Conservation (phyloP, 768 basidiomycete species). For the Kwoniella bestiolae region DNA sequence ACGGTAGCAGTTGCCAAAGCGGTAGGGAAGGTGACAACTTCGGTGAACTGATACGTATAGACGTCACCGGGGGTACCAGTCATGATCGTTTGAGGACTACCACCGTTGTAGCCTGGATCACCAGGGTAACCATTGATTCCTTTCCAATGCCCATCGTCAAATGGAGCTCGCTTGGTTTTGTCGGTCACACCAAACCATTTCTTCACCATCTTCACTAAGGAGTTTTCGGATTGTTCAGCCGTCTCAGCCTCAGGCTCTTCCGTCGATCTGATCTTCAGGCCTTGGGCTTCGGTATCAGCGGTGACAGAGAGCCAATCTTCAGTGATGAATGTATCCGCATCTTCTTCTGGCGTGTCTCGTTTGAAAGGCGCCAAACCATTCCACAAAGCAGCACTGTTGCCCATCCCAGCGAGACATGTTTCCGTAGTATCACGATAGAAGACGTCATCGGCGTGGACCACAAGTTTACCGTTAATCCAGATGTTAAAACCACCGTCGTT, state of each 20-base stretch:
- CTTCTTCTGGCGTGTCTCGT: neutral
- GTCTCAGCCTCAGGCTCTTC: neutral
- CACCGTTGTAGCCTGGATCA: slow-evolving; percentile 23
- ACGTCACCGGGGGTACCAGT: slow-evolving; percentile 12
- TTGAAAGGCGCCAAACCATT: slow-evolving; percentile 7
- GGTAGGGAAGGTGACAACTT: slow-evolving; percentile 17
- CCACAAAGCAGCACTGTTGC: slow-evolving; percentile 2
- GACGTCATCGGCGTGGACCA: slow-evolving; percentile 16
- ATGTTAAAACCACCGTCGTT: slow-evolving; percentile 70
- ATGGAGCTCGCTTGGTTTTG: slow-evolving; percentile 2
- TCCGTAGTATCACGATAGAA: slow-evolving; percentile 8
- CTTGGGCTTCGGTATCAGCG: neutral
- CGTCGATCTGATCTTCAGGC: neutral
- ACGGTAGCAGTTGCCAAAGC: slow-evolving; percentile 8
- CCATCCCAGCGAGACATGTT: slow-evolving; percentile 14
- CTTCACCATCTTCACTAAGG: neutral
- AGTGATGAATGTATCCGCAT: neutral
- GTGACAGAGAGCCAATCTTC: slow-evolving; percentile 21
- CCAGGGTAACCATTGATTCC: slow-evolving; percentile 26
- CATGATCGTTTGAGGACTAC: neutral
- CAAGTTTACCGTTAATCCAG: slow-evolving; percentile 63
- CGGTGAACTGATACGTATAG: slow-evolving; percentile 18
- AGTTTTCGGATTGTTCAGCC: neutral
- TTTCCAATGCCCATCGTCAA: slow-evolving; percentile 21
- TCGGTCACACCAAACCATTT: neutral